These are phyloP conservation scores for Aureobasidium leucospermi DNA, from an alignment of 2,329 filamentous ascomycete genomes.

Conservation along the genomic window DNA sequence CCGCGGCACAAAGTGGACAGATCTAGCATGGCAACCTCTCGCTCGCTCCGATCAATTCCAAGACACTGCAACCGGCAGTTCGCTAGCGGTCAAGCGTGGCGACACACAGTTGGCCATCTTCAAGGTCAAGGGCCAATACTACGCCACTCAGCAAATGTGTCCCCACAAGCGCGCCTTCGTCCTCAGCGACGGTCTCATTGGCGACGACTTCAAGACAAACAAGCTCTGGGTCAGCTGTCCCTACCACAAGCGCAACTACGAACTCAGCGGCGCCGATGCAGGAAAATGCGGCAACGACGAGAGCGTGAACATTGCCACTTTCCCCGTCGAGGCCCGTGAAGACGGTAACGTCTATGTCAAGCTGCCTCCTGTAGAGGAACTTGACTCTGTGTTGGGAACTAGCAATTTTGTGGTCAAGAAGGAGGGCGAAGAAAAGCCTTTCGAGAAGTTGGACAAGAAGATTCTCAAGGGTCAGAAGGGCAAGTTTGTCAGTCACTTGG, in stretches of 20 bases:
- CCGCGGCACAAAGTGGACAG: slow-evolving; percentile 58
- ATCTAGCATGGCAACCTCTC: slow-evolving; percentile 71
- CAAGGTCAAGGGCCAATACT: slow-evolving; percentile 72
- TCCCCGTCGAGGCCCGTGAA: slow-evolving; percentile 64
- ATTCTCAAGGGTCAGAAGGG: slow-evolving; percentile 50
- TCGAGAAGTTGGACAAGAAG: slow-evolving; percentile 50
- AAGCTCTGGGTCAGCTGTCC: slow-evolving; percentile 84
- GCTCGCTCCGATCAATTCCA: slow-evolving; percentile 64
- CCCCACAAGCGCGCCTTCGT: slow-evolving; percentile 86
- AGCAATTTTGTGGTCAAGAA: slow-evolving; percentile 70
- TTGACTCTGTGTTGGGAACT: slow-evolving; percentile 73
- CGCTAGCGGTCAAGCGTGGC: slow-evolving; percentile 71
- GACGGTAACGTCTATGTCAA: slow-evolving; percentile 76
- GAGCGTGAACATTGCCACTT: slow-evolving; percentile 72
- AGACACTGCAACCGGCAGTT: slow-evolving; percentile 62
- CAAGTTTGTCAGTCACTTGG: slow-evolving; percentile 37
- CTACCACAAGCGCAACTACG: slow-evolving; percentile 84
- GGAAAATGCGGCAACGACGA: slow-evolving; percentile 71
- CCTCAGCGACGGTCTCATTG: slow-evolving; percentile 77
- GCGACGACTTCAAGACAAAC: slow-evolving; percentile 52
- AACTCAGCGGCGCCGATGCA: slow-evolving; percentile 57
- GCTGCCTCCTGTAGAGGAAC: slow-evolving; percentile 70
- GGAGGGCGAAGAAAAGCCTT: slow-evolving; percentile 54
- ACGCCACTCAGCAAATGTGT: slow-evolving; percentile 90
- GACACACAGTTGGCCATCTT: slow-evolving; percentile 86